Base-by-base conservation (phyloP, 2,329 filamentous ascomycete species). In the Metarhizium robertsii region DNA sequence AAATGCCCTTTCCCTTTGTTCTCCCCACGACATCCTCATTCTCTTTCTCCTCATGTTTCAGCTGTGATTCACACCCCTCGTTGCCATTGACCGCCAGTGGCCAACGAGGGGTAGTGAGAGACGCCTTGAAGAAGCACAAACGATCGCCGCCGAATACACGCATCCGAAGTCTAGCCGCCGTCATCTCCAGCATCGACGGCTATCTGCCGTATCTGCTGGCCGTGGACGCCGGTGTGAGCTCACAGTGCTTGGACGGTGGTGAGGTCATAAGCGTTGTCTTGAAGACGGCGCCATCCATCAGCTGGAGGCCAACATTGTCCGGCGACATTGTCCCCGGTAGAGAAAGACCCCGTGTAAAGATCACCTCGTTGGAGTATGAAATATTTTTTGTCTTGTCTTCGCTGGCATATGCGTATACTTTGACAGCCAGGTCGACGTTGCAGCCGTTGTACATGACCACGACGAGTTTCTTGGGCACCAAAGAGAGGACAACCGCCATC, bases 21-120 rank as follows among this genome's bases (percentile, higher is more conserved):
- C 83, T 97, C 36, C 92, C 94, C 2, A 97, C 92, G 1, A 96
- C 92, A 5, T 95, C 91, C 38, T 83, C 87, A 54, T 86, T 95
- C 66, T 86, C 88, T 53, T 92, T 96, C 67, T 87, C 88, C 25
- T 78, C 86, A 42, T 87, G 79, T 70, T 86, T 95, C 71, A 80
- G 75, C 63, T 92, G 88, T 65, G 82, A 85, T 60, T 90, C 90
- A 2, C 92, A 97, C 71, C 92, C 94, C 3, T 96, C 92, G 0
- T 79, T 99, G 46, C 90, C 91, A 29, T 81, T 92, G 63, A 81
- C 83, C 54, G 86, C 90, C 25, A 92, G 91, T 61, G 92, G 89
- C 8, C 84, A 90, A 66, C 89, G 94, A 58, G 88, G 88, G 62
- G 83, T 95, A 18, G 79, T 96, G 53, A 85, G 90, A 64, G 85